Evolutionary conservation across 805 yeast species (phyloP), one percentile per base, ranked within the genome.

Genomic region (Saccharomycopsis synnaedendra): DNA sequence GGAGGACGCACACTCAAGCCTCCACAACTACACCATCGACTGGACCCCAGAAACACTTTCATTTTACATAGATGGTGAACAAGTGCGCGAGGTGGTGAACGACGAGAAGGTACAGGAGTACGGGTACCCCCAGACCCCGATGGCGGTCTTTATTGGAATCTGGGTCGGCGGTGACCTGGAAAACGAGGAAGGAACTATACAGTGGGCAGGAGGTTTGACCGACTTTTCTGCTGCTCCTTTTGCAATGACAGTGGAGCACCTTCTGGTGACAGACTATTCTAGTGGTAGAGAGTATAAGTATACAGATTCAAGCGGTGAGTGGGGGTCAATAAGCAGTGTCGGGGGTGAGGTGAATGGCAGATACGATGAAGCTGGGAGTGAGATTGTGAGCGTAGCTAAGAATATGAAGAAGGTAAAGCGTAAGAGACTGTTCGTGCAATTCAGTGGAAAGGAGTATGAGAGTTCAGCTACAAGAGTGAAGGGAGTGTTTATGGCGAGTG

Each of bases 91-190:
- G 1, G 64, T 82, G 43, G 36, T 54, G 29, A 58, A 61, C 46
- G 68, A 75, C 27, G 58, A 70, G 4, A 67, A 72, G 58, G 31
- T 32, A 19, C n/a, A 41, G 6, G 11, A 28, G 19, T 42, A 51
- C 35, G 85, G 84, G 2, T 82, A 68, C 60, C 89, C 89, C 4
- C 86, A 82, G 63, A 65, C 82, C 3, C 90, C 89, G 32, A 80
- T 82, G 81, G 64, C 61, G 50, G 47, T 56, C 3, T 54, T 32
- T 28, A 47, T 71, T 19, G 75, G 76, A 3, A 51, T 65, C n/a
- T 71, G 77, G 77, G 72, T 75, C 3, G 77, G 75, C 10, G 77
- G 76, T 29, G 71, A 69, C 46, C 58, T 72, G 28, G 46, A 53
- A 42, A 79, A 78, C 57, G 64, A 68, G 2, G 67, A 58, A 41